A percentile compares a stretch with the other conserved stretches of the same genome.
Evolutionary conservation across 257 asterid genomes (phyloP).

Genomic region (Penstemon newberryi): DNA sequence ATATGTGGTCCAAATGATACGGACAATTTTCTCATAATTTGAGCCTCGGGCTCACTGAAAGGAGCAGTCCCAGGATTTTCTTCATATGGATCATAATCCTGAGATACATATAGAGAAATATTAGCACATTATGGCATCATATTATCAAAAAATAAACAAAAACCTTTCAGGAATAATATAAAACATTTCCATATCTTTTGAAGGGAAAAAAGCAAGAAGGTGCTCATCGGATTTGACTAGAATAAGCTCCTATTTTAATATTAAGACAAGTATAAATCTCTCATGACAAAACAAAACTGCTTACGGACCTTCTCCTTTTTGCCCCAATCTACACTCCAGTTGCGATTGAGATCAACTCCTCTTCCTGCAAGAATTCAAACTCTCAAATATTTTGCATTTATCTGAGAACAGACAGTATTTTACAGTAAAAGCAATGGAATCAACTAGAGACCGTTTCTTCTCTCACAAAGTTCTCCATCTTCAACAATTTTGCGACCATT

Average conservation of each 20-base stretch:
- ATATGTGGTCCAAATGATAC: conserved; percentile 88
- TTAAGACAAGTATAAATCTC: conserved; percentile 14
- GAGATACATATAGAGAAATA: conserved; percentile 30
- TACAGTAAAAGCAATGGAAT: conserved; percentile 9
- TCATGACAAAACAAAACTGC: conserved; percentile 18
- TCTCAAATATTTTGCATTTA: conserved; percentile 19
- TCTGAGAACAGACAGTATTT: conserved; percentile 15
- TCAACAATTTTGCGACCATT: conserved; percentile 96
- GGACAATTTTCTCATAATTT: conserved; percentile 78
- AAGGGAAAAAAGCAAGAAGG: conserved; percentile 3
- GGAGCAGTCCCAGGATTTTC: conserved; percentile 93
- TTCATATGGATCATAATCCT: conserved; percentile 97
- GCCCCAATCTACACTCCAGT: conserved; percentile 99
- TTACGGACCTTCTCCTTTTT: conserved; percentile 84
- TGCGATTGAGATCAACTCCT: conserved; percentile 96
- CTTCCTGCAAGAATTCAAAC: conserved; percentile 59
- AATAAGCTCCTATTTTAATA: neutral
- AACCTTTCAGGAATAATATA: neutral
- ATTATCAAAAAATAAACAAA: neutral
- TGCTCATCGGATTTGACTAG: conserved; percentile 20
- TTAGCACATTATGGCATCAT: conserved; percentile 23
- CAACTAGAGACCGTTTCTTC: conserved; percentile 74
- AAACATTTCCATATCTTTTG: conserved; percentile 13
- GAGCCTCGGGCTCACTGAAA: conserved; percentile 97
- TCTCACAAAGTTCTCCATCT: conserved; percentile 94